phyloP scores from a whole-genome alignment of 2,329 filamentous ascomycete genomes.

The Venturia nashicola region DNA sequence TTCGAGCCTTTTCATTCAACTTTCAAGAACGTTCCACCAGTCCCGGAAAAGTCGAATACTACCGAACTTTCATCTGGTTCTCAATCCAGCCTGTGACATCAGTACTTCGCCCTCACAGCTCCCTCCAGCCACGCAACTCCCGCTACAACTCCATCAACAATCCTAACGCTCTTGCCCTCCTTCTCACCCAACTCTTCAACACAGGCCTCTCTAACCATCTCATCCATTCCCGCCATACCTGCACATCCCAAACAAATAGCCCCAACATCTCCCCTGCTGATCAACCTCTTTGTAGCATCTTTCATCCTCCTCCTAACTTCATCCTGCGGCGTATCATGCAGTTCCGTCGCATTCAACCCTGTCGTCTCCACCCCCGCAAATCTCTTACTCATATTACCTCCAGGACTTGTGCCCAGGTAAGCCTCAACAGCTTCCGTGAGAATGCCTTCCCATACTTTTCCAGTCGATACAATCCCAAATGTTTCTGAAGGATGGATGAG shows the following conservation, averaged over 20 bases:
- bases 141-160: constrained; percentile 71
- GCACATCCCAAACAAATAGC: constrained; percentile 80
- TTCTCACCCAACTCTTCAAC: constrained; percentile 49
- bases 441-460: constrained; percentile 68
- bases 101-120: constrained; percentile 18
- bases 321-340: constrained; percentile 56
- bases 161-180: constrained; percentile 46
- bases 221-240: constrained; percentile 78
- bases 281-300: constrained; percentile 54
- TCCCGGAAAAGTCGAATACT: too few species aligned
- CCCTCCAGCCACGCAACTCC: constrained; percentile 52
- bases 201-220: constrained; percentile 59
- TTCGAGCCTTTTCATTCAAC: too few species aligned
- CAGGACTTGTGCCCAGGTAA: constrained; percentile 43
- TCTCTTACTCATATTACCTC: constrained; percentile 22
- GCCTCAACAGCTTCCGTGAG: constrained; percentile 51
- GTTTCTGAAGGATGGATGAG: constrained; percentile 35
- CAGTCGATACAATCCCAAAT: constrained; percentile 86
- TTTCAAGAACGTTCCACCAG: too few species aligned
- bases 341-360: constrained; percentile 64
- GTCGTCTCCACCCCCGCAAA: constrained; percentile 79
- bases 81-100: background rate
- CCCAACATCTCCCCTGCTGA: constrained; percentile 44
- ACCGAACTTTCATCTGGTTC: too few species aligned
- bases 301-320: constrained; percentile 55